These are phyloP conservation scores for Cladosporium sp. DNA, from an alignment of 2,329 filamentous ascomycete species.

Conservation along the genomic window DNA sequence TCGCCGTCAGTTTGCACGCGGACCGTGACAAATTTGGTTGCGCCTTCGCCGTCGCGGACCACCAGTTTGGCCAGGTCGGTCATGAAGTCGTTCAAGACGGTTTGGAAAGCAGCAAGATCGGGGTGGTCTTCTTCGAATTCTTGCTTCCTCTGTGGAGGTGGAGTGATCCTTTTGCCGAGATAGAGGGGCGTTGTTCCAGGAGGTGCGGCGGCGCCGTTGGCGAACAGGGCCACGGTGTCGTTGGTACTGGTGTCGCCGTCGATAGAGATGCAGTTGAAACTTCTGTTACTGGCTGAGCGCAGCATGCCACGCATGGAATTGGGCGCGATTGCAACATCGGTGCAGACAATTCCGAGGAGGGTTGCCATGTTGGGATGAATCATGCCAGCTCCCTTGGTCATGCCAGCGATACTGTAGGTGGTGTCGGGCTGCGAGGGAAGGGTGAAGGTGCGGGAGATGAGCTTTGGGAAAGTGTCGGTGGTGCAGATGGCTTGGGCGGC, in stretches of 20 bases:
- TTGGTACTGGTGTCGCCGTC: constrained; percentile 98
- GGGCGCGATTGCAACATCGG: constrained; percentile 75
- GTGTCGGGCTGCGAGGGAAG: constrained; percentile 72
- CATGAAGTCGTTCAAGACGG: constrained; percentile 70
- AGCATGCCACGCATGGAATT: constrained; percentile 65
- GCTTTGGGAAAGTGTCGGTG: constrained; percentile 96
- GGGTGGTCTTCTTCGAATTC: constrained; percentile 37
- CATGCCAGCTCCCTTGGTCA: constrained; percentile 98
- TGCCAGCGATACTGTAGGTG: constrained; percentile 82
- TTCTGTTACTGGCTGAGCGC: constrained; percentile 68
- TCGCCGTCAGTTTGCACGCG: constrained; percentile 50
- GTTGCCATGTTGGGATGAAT: constrained; percentile 99
- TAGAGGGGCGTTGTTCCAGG: constrained; percentile 10
- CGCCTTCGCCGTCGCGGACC: constrained; percentile 92
- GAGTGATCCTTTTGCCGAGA: not conserved
- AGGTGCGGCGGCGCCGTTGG: constrained; percentile 73
- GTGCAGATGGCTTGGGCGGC: constrained; percentile 93
- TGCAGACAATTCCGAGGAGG: constrained; percentile 83
- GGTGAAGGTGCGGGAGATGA: constrained; percentile 76
- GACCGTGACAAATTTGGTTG: constrained; percentile 96
- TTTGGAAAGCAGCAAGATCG: constrained; percentile 63
- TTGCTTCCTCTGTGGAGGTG: too few relatives aligned
- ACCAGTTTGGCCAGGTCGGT: constrained; percentile 85
- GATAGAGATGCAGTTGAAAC: constrained; percentile 95
- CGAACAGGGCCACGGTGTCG: constrained; percentile 90